phyloP scores from a whole-genome alignment of 2,329 filamentous ascomycete genomes.

The Botrytis fabae region DNA sequence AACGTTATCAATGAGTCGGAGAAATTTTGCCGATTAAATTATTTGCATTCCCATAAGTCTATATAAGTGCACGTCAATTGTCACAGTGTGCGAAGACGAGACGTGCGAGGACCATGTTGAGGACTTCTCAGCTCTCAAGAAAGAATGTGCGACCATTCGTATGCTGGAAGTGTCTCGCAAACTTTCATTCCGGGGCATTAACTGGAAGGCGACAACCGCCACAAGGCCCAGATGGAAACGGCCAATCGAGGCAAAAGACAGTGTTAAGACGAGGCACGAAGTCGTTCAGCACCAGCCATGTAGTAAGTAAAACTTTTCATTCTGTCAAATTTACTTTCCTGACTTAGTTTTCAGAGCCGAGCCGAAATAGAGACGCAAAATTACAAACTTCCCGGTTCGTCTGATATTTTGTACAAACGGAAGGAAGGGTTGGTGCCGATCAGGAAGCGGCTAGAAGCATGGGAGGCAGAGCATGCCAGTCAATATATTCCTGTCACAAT shows the following conservation, averaged over 20 bases:
- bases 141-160: conserved; percentile 28
- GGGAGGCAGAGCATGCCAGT: conserved; percentile 23
- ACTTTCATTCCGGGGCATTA: conserved; percentile 18
- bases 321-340: neutral
- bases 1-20: neutral
- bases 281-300: conserved; percentile 3
- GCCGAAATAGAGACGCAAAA: neutral
- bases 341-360: neutral
- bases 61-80: conserved; percentile 3
- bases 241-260: neutral
- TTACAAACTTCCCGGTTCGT: neutral
- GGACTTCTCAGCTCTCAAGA: conserved; percentile 24
- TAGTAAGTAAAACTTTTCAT: neutral
- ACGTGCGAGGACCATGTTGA: conserved; percentile 32
- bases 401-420: neutral
- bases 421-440: conserved; percentile 32
- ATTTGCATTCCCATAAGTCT: neutral
- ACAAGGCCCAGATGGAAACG: neutral
- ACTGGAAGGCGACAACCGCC: neutral
- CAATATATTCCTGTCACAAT: neutral
- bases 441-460: conserved; percentile 36
- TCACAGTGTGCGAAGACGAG: neutral
- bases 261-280: neutral
- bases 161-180: conserved; percentile 36
- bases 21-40: conserved; percentile 11